phyloP scores from a whole-genome alignment of 805 yeast genomes.

The Tetrapisispora iriomotensis region DNA sequence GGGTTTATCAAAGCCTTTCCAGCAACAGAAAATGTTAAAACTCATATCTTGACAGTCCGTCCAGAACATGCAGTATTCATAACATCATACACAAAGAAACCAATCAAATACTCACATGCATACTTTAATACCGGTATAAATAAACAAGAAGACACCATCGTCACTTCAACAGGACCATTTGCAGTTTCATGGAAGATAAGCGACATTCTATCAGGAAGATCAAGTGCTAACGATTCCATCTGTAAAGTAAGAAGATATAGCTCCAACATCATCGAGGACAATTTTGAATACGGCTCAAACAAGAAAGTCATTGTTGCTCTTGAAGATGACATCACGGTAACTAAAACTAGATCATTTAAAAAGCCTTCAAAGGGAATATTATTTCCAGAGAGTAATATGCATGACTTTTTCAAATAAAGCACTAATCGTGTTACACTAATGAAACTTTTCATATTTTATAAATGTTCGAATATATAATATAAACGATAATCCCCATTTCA shows the following conservation, averaged over 20 bases:
- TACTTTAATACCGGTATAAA: slow-evolving; percentile 65
- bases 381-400: slow-evolving; percentile 17
- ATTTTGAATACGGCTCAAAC: slow-evolving; percentile 66
- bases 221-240: slow-evolving; percentile 42
- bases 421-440: too few relatives aligned
- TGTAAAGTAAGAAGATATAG: slow-evolving; percentile 57
- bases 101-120: slow-evolving; percentile 59
- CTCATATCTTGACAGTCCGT: slow-evolving; percentile 53
- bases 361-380: slow-evolving; percentile 44
- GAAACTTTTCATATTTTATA: too few relatives aligned
- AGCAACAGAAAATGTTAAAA: slow-evolving; percentile 55
- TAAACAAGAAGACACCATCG: slow-evolving; percentile 57
- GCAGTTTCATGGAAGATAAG: slow-evolving; percentile 71
- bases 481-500: too few relatives aligned
- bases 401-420: too few relatives aligned
- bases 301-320: slow-evolving; percentile 63
- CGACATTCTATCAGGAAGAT: slow-evolving; percentile 45
- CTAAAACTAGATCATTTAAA: slow-evolving; percentile 48
- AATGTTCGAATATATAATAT: too few relatives aligned
- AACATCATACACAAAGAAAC: slow-evolving; percentile 37
- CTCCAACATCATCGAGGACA: slow-evolving; percentile 59
- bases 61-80: slow-evolving; percentile 68
- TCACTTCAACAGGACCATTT: slow-evolving; percentile 74
- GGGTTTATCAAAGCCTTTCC: slow-evolving; percentile 63
- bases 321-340: slow-evolving; percentile 68